These are phyloP conservation scores for Cadophora gregata DNA, from an alignment of 2,329 filamentous ascomycete species.

Conservation along the genomic window DNA sequence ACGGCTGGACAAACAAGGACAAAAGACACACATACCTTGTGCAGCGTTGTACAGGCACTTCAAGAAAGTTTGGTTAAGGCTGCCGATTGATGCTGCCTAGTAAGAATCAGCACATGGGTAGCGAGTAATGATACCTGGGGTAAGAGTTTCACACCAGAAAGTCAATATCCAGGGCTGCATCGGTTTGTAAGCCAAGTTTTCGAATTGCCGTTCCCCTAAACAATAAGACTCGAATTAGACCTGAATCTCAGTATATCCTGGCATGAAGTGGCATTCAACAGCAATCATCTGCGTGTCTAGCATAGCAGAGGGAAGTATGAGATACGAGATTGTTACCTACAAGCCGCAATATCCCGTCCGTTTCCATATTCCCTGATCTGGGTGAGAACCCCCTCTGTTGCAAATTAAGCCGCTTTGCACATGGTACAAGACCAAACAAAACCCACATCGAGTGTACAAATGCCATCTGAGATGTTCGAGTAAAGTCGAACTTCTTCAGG, in stretches of 20 bases:
- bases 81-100: constrained; percentile 81
- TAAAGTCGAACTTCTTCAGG: constrained; percentile 81
- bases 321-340: neutral
- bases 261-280: neutral
- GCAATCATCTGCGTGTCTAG: neutral
- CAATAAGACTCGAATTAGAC: neutral
- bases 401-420: constrained; percentile 4
- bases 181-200: constrained; percentile 64
- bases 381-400: constrained; percentile 61
- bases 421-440: neutral
- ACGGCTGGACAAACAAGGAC: neutral
- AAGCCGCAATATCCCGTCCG: constrained; percentile 77
- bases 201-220: constrained; percentile 62
- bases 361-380: constrained; percentile 51
- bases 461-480: constrained; percentile 69
- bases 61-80: constrained; percentile 72
- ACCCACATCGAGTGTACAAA: constrained; percentile 87
- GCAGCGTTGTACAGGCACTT: constrained; percentile 62
- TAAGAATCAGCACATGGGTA: constrained; percentile 25
- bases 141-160: constrained; percentile 62
- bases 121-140: constrained; percentile 8
- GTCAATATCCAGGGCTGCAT: constrained; percentile 68
- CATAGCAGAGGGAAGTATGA: neutral
- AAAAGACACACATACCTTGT: constrained; percentile 50
- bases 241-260: constrained; percentile 1